phyloP scores from a whole-genome alignment of 768 basidiomycete species.

The Russula griseocarnosa region DNA sequence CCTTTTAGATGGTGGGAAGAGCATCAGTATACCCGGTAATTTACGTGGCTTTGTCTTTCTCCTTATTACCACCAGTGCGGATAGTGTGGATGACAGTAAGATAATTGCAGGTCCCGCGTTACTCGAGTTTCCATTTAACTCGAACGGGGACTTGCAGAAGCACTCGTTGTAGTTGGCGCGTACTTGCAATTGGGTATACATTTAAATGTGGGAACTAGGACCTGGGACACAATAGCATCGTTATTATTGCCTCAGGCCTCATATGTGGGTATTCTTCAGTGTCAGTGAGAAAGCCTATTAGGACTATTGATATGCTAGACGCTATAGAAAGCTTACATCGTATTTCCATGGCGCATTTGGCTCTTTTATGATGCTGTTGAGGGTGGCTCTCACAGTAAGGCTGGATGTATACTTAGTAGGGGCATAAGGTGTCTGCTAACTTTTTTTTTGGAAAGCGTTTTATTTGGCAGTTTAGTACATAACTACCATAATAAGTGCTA shows the following conservation, averaged over 20 bases:
- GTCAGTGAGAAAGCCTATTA: background rate
- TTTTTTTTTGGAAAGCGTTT: too few species aligned
- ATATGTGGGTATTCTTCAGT: background rate
- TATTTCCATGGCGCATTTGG: too few species aligned
- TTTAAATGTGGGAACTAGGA: too few species aligned
- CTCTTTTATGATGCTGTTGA: too few species aligned
- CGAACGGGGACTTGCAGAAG: background rate
- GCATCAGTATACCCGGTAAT: conserved; percentile 16
- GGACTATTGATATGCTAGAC: background rate
- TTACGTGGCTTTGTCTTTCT: conserved; percentile 23
- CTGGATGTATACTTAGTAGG: too few species aligned
- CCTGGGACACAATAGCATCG: background rate
- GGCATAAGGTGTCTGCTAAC: too few species aligned
- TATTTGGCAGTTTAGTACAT: too few species aligned
- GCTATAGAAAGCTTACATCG: too few species aligned
- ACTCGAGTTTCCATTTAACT: conserved; percentile 26
- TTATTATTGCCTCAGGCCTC: background rate
- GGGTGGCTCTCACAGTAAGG: background rate
- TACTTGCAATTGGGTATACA: background rate
- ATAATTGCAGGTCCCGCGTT: conserved; percentile 26
- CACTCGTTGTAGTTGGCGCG: background rate
- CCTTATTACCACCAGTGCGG: conserved; percentile 18
- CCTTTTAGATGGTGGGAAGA: conserved; percentile 13
- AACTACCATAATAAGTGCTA: too few species aligned
- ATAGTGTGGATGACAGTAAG: conserved; percentile 22